Evolutionary conservation across 2,329 filamentous ascomycete genomes (phyloP).

Genomic region (Beauveria bassiana): DNA sequence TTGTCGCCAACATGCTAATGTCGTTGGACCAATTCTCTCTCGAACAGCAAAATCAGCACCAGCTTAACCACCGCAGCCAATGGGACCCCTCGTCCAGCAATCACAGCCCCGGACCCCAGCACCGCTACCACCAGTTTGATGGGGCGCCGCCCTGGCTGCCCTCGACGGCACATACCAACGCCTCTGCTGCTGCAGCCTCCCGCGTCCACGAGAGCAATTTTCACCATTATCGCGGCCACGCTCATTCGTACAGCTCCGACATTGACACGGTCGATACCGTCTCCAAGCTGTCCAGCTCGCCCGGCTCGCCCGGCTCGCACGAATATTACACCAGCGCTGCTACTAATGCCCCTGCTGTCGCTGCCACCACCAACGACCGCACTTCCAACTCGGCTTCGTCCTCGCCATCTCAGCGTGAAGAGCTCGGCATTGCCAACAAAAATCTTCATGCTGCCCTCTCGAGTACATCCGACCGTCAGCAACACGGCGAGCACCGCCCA

Average conservation of each 20-base stretch:
- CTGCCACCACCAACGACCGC: slow-evolving; percentile 52
- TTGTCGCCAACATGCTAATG: slow-evolving; percentile 92
- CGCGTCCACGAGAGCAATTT: not conserved
- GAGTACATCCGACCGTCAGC: not conserved
- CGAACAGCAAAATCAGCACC: slow-evolving; percentile 28
- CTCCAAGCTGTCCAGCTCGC: slow-evolving; percentile 43
- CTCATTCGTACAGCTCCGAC: slow-evolving; percentile 55
- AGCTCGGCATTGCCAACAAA: not conserved
- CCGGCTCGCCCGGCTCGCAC: slow-evolving; percentile 36
- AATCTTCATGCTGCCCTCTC: not conserved
- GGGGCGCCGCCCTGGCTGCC: slow-evolving; percentile 2
- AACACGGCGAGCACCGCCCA: not conserved
- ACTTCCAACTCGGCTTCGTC: not conserved
- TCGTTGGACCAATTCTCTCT: slow-evolving; percentile 79
- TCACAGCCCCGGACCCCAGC: slow-evolving; percentile 16
- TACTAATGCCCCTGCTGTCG: slow-evolving; percentile 67
- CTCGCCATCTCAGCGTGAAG: not conserved
- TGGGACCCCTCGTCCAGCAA: not conserved
- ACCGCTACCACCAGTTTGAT: slow-evolving; percentile 14
- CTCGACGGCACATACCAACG: not conserved
- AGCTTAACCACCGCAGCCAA: slow-evolving; percentile 17
- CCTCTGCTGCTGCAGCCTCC: not conserved
- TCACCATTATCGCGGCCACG: slow-evolving; percentile 11
- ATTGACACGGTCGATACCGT: slow-evolving; percentile 47
- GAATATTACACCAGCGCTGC: slow-evolving; percentile 33